Evolutionary conservation across 106 monocot genomes (phyloP), one percentile per base, ranked within the genome.

Genomic region (Acorus calamus): DNA sequence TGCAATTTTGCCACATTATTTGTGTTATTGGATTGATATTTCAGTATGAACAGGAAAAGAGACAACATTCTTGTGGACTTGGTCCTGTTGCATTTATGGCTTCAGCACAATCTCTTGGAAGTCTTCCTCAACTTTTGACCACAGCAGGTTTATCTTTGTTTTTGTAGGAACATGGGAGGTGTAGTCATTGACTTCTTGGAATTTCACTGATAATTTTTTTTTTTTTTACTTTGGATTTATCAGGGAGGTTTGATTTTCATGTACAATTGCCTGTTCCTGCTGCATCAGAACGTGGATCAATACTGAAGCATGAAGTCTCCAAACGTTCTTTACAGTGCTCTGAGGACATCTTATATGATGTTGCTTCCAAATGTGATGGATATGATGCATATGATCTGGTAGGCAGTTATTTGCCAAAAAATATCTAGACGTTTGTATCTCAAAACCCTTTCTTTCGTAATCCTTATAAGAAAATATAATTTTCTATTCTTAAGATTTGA

Each of bases 371-470:
- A 76, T 98, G 98, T 74, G 98, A 98, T 71, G 98, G 88, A 68
- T 98, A 88, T 59, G 88, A 98, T 71, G 85, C 92, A 42, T 85
- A 98, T 81, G 98, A 98, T 73, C 76, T 98, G 88, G 98, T 96
- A 87, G 28, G 28, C 28, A 28, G 28, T 28, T 28, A 28, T 28
- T 28, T 28, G 28, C 28, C 28, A 28, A 28, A 28, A 28, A 28
- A 28, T 28, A 28, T 28, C 28, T 28, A 28, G 28, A 28, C 1
- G 28, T 28, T 28, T 28, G 28, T 28, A 28, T 28, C 28, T 28
- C 28, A 28, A 28, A 28, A 28, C 28, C 28, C 28, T 28, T 1
- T 28, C 28, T 28, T 28, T 28, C 0, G 28, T 28, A 28, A 28
- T 28, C 28, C 28, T 28, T 28, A 28, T 28, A 28, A 28, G 28